Evolutionary conservation across 2,329 filamentous ascomycete genomes (phyloP), one percentile per base, ranked within the genome.

Genomic region (Stagonosporopsis rhizophila): DNA sequence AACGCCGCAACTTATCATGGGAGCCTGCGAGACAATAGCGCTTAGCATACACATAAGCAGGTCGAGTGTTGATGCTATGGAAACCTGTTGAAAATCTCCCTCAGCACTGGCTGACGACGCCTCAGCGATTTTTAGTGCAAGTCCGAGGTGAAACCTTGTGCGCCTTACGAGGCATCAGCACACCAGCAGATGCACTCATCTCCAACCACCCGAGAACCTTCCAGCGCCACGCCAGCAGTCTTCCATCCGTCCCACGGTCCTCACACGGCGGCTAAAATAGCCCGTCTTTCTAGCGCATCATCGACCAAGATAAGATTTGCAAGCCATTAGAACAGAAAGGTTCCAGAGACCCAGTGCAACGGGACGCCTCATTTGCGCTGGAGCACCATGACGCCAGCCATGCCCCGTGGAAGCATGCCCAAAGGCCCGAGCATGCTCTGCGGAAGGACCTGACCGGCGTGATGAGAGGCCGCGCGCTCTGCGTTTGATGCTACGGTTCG

Each of bases 241-340:
- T 44, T 25, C 27, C 22, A 42, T 47, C 28, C 53, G 30, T 42
- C 28, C 41, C 37, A 51, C 44, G 37, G 42, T 42, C 37, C 37
- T 56, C 41, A 14, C 38, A 46, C 53, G 53, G 53, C 53, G 44
- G 51, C 53, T 52, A 52, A 22, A 28, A 42, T 51, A 46, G 52
- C 28, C 44, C 44, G 45, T 39, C 19, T 48, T 20, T n/a, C 25
- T 56, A 56, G 47, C 41, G 46, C 52, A n/a, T 28, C 37, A 17
- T 41, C 11, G 9, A 34, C 20, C 30, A 9, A 35, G 47, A 52
- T 52, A 52, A 52, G 47, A 52, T 56, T 52, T 32, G 30, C 17
- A 27, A 30, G 41, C 41, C n/a, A 44, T 17, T 44, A 32, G 38
- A 20, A 22, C 38, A 34, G n/a, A 47, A 48, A 47, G 37, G 30